Percentiles rank a stretch among this genome's conserved stretches.
Conservation (phyloP, 257 asterid genomes). For the Nicotiana benthamiana region DNA sequence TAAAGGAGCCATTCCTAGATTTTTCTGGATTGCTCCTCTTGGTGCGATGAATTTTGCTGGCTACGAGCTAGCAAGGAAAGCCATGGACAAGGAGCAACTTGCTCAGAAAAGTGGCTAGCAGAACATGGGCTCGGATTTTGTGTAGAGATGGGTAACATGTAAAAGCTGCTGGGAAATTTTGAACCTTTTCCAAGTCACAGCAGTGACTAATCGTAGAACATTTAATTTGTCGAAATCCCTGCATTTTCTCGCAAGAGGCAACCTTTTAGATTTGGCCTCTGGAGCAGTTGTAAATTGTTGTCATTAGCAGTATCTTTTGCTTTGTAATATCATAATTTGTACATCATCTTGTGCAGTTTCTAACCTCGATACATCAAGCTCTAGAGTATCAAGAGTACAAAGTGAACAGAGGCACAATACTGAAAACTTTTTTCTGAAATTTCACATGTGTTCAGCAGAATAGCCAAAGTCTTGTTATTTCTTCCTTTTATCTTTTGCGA, state of each 20-base stretch:
- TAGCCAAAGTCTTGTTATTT: background rate
- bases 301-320: background rate
- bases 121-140: background rate
- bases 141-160: background rate
- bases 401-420: background rate
- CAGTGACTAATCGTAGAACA: background rate
- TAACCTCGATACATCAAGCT: background rate
- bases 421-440: background rate
- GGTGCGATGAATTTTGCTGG: slow-evolving; percentile 97
- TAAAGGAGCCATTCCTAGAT: slow-evolving; percentile 80
- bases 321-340: background rate
- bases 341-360: background rate
- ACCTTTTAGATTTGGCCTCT: background rate
- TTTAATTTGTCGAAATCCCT: slow-evolving; percentile 22
- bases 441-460: background rate
- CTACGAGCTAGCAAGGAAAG: slow-evolving; percentile 67
- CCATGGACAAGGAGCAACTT: slow-evolving; percentile 53
- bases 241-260: background rate
- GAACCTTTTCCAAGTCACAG: slow-evolving; percentile 10
- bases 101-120: slow-evolving; percentile 13
- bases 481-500: background rate
- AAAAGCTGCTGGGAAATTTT: slow-evolving; percentile 15
- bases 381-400: background rate
- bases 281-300: background rate
- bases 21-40: slow-evolving; percentile 89